Evolutionary conservation across 164 flowering plant genomes (phyloP), one percentile per base, ranked within the genome.

Genomic region (Piper longum): DNA sequence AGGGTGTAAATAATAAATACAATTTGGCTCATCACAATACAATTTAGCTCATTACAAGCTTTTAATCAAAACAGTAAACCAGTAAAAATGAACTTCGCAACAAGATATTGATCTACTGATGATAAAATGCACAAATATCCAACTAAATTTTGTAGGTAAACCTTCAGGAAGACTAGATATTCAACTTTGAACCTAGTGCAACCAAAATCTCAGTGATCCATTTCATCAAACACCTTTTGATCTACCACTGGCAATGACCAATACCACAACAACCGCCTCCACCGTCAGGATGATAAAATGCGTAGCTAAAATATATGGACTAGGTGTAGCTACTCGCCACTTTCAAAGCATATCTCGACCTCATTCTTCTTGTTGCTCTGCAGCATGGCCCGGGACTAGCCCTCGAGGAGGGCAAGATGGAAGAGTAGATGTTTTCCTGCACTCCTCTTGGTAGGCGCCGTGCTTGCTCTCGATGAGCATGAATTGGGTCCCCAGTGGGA

Each of bases 401-500:
- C 96, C 64, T 93, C 97, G 41, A 93, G 84, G 14, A 93, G 83
- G 99, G 99, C 11, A 93, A 88, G 68, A 93, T 81, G 48, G 87
- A 96, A 0, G 86, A 84, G 72, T 93, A 90, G 71, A 84, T 75
- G 43, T 82, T 85, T 4, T 73, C 8, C 74, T 4, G 14, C 41
- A 66, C 55, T 79, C 81, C 40, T 72, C 89, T 14, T 73, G 75
- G 13, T 74, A 0, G 9, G 17, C 66, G 4, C 61, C 66, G 41
- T 76, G 85, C 72, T 86, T 87, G 85, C 87, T 83, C 79, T 90
- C 99, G 17, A 93, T 71, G 4, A 93, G 85, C 95, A 93, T 76
- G 79, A 88, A 93, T 60, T 93, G 99, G 40, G 99, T 93, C 79
- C 90, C 99, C 60, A 88, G 54, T 5, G 99, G 99, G 65, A 93